These are phyloP conservation scores for Fusarium clavum DNA, from an alignment of 2,329 filamentous ascomycete species.

Conservation along the genomic window DNA sequence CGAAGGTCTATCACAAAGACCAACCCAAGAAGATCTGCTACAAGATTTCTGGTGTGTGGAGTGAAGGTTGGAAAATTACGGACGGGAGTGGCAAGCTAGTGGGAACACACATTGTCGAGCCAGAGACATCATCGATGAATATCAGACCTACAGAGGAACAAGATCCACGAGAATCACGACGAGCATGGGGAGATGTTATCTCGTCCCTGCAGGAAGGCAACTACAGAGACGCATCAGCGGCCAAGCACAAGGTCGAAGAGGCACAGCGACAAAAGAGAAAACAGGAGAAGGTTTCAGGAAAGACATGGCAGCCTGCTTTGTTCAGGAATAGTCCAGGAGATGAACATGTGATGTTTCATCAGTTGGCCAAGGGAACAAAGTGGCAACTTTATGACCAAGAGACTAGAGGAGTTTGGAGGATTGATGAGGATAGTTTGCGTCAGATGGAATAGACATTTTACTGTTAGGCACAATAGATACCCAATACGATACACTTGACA, in stretches of 20 bases:
- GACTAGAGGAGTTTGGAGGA: slow-evolving; percentile 36
- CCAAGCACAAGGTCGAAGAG: slow-evolving; percentile 86
- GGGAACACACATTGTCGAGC: slow-evolving; percentile 53
- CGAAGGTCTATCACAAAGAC: slow-evolving; percentile 55
- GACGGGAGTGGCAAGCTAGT: slow-evolving; percentile 51
- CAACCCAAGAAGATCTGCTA: slow-evolving; percentile 43
- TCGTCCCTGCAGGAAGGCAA: slow-evolving; percentile 78
- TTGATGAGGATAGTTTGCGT: slow-evolving; percentile 16
- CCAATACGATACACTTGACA: neutral
- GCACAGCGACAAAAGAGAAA: slow-evolving; percentile 80
- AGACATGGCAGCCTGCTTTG: slow-evolving; percentile 33
- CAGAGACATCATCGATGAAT: slow-evolving; percentile 42
- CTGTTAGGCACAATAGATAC: neutral
- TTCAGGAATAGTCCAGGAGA: slow-evolving; percentile 14
- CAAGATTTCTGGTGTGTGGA: slow-evolving; percentile 37
- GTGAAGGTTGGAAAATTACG: slow-evolving; percentile 35
- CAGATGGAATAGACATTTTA: neutral
- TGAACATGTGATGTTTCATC: slow-evolving; percentile 25
- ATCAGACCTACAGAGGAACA: slow-evolving; percentile 68
- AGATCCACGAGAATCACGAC: slow-evolving; percentile 81
- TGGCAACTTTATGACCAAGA: slow-evolving; percentile 26
- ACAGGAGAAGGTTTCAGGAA: slow-evolving; percentile 66
- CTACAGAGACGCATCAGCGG: slow-evolving; percentile 75
- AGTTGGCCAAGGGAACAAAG: slow-evolving; percentile 12
- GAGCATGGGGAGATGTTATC: slow-evolving; percentile 84